phyloP scores from a whole-genome alignment of 805 yeast species.

The Yarrowia hollandica region DNA sequence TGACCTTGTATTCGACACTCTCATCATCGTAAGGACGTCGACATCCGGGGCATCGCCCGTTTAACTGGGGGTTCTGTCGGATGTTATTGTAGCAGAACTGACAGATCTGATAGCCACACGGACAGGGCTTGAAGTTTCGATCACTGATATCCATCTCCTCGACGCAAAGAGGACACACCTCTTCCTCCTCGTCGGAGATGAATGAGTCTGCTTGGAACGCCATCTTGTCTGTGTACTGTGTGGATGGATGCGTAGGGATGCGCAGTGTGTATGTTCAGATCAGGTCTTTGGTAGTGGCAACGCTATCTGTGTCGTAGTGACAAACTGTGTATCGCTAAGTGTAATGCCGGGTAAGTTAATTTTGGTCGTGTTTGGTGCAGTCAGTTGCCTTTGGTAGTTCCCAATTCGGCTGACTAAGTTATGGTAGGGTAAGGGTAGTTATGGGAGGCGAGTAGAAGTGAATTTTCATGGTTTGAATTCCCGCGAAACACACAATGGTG shows the following conservation, averaged over 20 bases:
- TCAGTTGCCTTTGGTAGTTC: neutral
- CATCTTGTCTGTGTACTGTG: conserved; percentile 11
- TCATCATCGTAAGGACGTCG: conserved; percentile 93
- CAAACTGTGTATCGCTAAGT: neutral
- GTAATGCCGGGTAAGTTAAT: conserved; percentile 24
- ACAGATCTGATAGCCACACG: conserved; percentile 98
- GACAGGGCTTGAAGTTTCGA: conserved; percentile 97
- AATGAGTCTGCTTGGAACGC: conserved; percentile 26
- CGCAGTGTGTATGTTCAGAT: neutral
- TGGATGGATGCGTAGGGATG: neutral
- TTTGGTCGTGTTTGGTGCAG: neutral
- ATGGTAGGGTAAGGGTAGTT: no score
- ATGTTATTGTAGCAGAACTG: conserved; percentile 98
- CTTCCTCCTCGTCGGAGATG: conserved; percentile 28
- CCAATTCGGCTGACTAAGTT: neutral
- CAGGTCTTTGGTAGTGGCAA: conserved; percentile 9
- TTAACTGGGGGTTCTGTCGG: conserved; percentile 89
- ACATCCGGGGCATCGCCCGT: conserved; percentile 97
- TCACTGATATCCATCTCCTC: conserved; percentile 98
- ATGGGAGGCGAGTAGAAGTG: no score
- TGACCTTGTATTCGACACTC: conserved; percentile 78
- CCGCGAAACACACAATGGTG: no score
- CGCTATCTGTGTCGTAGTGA: conserved; percentile 8
- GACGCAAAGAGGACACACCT: conserved; percentile 79
- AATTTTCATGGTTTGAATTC: no score